Conservation (phyloP, 148 eudicot genomes). For the Camellia sinensis region DNA sequence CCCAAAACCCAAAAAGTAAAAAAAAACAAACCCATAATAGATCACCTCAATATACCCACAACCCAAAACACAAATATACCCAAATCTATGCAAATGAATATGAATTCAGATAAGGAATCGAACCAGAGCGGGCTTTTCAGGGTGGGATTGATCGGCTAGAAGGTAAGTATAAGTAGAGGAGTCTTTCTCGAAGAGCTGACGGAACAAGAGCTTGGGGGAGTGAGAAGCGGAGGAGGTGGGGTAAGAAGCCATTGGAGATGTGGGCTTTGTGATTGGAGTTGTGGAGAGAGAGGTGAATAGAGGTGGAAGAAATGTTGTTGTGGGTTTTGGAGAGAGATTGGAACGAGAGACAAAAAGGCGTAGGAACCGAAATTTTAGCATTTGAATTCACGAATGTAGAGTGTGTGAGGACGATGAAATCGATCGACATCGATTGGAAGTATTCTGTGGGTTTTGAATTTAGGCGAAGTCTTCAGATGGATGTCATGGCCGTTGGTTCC, state of each 20-base stretch:
- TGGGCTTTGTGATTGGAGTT: slow-evolving; percentile 12
- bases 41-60: no score
- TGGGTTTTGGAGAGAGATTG: slow-evolving; percentile 11
- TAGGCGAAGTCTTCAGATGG: neutral
- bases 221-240: slow-evolving; percentile 41
- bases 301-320: neutral
- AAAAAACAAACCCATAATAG: no score
- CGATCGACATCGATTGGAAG: neutral
- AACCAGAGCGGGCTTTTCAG: slow-evolving; percentile 87
- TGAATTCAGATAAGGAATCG: neutral
- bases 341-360: slow-evolving; percentile 13
- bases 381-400: neutral
- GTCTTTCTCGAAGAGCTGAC: slow-evolving; percentile 94
- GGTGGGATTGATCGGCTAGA: slow-evolving; percentile 87
- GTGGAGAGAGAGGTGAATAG: slow-evolving; percentile 6
- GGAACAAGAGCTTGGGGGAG: slow-evolving; percentile 53
- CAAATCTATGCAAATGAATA: neutral
- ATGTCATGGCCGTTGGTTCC: neutral
- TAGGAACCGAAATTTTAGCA: slow-evolving; percentile 26
- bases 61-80: neutral
- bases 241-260: slow-evolving; percentile 47
- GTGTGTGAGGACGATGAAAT: neutral
- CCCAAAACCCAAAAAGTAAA: no score
- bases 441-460: neutral
- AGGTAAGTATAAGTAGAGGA: slow-evolving; percentile 92